phyloP scores from a whole-genome alignment of 805 yeast species.

The Priceomyces carsonii region DNA sequence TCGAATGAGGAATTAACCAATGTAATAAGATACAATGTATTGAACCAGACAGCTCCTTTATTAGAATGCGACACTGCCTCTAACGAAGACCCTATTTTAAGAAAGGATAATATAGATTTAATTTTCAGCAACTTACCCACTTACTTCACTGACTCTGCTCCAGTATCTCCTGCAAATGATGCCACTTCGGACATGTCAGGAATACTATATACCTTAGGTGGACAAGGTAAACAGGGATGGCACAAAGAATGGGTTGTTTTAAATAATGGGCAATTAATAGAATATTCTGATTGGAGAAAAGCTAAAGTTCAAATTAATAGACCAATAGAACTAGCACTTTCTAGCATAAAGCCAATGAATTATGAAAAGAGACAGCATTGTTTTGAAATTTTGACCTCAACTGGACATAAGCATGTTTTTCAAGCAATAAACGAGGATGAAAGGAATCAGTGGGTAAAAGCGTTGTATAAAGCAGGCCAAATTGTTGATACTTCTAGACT shows the following conservation, averaged over 20 bases:
- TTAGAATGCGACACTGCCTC: not conserved
- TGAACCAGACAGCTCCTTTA: conserved; percentile 12
- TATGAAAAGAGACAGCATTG: conserved; percentile 55
- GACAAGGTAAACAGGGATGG: conserved; percentile 72
- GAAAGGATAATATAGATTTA: conserved; percentile 28
- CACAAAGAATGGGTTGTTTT: conserved; percentile 86
- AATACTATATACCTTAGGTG: conserved; percentile 57
- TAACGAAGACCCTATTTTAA: conserved; percentile 18
- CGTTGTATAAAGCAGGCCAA: conserved; percentile 60
- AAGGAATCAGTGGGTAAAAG: conserved; percentile 64
- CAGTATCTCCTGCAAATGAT: conserved; percentile 14
- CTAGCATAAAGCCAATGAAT: conserved; percentile 54
- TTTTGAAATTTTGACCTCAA: conserved; percentile 74
- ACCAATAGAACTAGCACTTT: conserved; percentile 71
- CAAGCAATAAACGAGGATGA: conserved; percentile 75
- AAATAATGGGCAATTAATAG: conserved; percentile 64
- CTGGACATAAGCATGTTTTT: conserved; percentile 63
- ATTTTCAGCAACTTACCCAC: conserved; percentile 20
- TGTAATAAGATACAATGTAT: conserved; percentile 26
- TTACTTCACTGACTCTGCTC: conserved; percentile 7
- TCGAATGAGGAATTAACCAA: conserved; percentile 41
- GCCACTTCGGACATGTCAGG: conserved; percentile 43
- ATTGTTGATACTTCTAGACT: conserved; percentile 30
- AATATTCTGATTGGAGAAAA: conserved; percentile 79
- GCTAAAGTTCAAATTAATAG: conserved; percentile 60